Percentiles rank a stretch among this genome's conserved stretches.
These are phyloP conservation scores for Akanthomyces lecanii DNA, from an alignment of 2,329 filamentous ascomycete genomes.

Conservation along the genomic window DNA sequence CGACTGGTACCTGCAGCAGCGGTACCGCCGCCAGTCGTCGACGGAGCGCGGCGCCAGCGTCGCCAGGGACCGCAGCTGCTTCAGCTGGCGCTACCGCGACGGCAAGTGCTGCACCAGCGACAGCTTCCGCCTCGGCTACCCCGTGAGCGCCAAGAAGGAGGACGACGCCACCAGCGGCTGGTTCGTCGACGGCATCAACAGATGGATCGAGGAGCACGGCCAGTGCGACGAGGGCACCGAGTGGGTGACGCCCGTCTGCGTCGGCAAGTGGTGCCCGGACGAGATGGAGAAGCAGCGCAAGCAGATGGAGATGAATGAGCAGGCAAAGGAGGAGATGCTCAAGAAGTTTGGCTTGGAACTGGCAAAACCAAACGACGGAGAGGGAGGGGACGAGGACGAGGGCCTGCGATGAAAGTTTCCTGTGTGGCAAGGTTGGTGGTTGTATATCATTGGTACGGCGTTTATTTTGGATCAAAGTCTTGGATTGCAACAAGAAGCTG, in stretches of 20 bases:
- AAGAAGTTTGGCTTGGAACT: neutral
- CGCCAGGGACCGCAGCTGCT: conserved; percentile 36
- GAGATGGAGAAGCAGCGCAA: neutral
- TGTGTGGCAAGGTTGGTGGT: neutral
- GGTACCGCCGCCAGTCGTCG: conserved; percentile 23
- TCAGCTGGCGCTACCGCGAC: conserved; percentile 44
- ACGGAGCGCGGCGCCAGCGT: conserved; percentile 19
- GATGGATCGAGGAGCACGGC: conserved; percentile 43
- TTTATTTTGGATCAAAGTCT: conserved; percentile 3
- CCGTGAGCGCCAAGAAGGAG: conserved; percentile 30
- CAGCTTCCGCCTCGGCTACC: conserved; percentile 42
- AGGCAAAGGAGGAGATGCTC: neutral
- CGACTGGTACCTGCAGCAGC: conserved; percentile 25
- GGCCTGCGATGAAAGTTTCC: neutral
- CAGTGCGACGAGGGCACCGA: conserved; percentile 34
- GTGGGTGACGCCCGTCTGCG: conserved; percentile 36
- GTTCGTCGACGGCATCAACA: conserved; percentile 43
- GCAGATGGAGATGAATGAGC: neutral
- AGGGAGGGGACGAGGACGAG: neutral
- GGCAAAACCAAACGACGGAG: neutral
- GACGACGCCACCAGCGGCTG: conserved; percentile 40
- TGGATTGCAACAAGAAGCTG: neutral
- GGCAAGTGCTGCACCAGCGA: conserved; percentile 40
- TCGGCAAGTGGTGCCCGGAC: conserved; percentile 10
- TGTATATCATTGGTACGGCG: conserved; percentile 8